phyloP scores from a whole-genome alignment of 1,139 yeast species.

The Meyerozyma sp. region DNA sequence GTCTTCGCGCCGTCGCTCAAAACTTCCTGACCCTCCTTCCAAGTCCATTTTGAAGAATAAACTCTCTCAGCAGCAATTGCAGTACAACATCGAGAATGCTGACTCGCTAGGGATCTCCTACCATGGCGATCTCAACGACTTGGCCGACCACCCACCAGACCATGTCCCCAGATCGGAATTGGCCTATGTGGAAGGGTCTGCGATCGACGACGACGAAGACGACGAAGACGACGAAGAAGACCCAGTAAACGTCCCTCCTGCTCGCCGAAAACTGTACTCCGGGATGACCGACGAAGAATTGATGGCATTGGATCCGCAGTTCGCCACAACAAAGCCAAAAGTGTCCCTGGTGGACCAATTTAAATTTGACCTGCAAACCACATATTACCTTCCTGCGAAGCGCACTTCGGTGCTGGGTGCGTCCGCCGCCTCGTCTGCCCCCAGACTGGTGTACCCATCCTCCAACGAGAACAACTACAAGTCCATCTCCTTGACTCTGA shows the following conservation, averaged over 20 bases:
- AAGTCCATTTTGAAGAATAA: slow-evolving; percentile 39
- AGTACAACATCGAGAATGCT: slow-evolving; percentile 15
- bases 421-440: slow-evolving; percentile 3
- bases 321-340: slow-evolving; percentile 26
- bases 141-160: slow-evolving; percentile 7
- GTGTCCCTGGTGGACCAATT: slow-evolving; percentile 30
- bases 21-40: slow-evolving; percentile 29
- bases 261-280: slow-evolving; percentile 50
- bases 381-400: slow-evolving; percentile 27
- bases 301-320: slow-evolving; percentile 56
- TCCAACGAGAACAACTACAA: slow-evolving; percentile 39
- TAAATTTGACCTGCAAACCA: slow-evolving; percentile 36
- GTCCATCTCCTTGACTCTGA: slow-evolving; percentile 34
- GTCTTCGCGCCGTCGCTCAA: slow-evolving; percentile 3
- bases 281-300: slow-evolving; percentile 65
- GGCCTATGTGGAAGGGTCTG: slow-evolving; percentile 11
- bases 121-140: slow-evolving; percentile 10
- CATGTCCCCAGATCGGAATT: slow-evolving; percentile 4
- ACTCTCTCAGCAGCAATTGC: slow-evolving; percentile 27
- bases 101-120: slow-evolving; percentile 5
- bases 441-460: slow-evolving; percentile 21
- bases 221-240: slow-evolving; percentile 3
- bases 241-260: slow-evolving; percentile 8
- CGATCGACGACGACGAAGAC: slow-evolving; percentile 17
- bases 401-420: slow-evolving; percentile 9